Evolutionary conservation across 2,329 filamentous ascomycete genomes (phyloP).

Genomic region (Fusarium heterosporum): DNA sequence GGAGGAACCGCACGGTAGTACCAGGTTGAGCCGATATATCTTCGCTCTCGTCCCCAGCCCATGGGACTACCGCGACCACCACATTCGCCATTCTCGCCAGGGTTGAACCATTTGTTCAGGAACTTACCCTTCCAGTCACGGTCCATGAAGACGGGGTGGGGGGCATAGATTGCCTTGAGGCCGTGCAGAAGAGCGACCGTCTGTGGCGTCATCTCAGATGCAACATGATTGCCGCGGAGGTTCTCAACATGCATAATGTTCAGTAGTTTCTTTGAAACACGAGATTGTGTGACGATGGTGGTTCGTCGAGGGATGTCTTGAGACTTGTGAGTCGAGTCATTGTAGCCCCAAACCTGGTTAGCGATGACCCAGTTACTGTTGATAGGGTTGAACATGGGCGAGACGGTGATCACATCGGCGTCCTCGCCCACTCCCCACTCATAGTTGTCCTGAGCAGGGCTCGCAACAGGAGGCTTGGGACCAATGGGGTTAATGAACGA

Average conservation of each 20-base stretch:
- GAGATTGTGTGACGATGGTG: slow-evolving; percentile 82
- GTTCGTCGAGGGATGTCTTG: slow-evolving; percentile 75
- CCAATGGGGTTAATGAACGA: slow-evolving; percentile 72
- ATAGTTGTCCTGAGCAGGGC: slow-evolving; percentile 73
- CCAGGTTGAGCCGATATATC: slow-evolving; percentile 70
- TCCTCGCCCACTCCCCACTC: slow-evolving; percentile 82
- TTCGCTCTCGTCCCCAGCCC: slow-evolving; percentile 68
- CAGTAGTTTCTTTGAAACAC: slow-evolving; percentile 77
- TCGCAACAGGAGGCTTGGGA: slow-evolving; percentile 69
- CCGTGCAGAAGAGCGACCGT: slow-evolving; percentile 81
- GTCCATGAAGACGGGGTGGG: slow-evolving; percentile 84
- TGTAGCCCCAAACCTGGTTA: slow-evolving; percentile 76
- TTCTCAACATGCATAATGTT: slow-evolving; percentile 84
- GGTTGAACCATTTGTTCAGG: slow-evolving; percentile 70
- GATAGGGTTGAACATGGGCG: slow-evolving; percentile 82
- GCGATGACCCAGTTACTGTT: slow-evolving; percentile 79
- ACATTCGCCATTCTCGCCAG: slow-evolving; percentile 65
- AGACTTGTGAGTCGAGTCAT: slow-evolving; percentile 60
- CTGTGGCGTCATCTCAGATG: slow-evolving; percentile 83
- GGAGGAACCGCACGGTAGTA: slow-evolving; percentile 70
- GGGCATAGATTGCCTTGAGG: slow-evolving; percentile 81
- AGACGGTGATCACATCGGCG: slow-evolving; percentile 78
- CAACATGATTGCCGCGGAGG: slow-evolving; percentile 77
- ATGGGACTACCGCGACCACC: slow-evolving; percentile 68
- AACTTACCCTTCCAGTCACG: slow-evolving; percentile 72